Evolutionary conservation across 495 filamentous ascomycete species (phyloP).

Genomic region (Tuber calosporum): DNA sequence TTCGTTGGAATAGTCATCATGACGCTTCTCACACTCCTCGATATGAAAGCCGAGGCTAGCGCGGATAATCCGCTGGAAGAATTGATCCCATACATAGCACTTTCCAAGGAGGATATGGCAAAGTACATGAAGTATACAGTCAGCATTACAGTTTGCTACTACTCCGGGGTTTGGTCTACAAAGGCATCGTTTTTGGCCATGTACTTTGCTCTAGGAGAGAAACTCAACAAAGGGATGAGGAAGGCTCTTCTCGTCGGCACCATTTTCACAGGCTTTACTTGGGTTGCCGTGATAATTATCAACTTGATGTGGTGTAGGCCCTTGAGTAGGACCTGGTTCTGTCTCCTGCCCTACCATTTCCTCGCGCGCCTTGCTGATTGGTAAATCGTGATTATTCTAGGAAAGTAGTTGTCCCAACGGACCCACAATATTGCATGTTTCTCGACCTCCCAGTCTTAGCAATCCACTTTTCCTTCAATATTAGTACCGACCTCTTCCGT

Average conservation of each 20-base stretch:
- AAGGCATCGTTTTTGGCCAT: background rate
- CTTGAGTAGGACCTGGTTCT: constrained; percentile 2
- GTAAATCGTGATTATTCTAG: background rate
- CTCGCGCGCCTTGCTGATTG: background rate
- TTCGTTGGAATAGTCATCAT: background rate
- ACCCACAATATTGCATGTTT: background rate
- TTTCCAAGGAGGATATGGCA: background rate
- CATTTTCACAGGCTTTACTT: background rate
- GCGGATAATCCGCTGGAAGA: background rate
- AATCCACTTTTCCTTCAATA: background rate
- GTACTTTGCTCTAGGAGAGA: background rate
- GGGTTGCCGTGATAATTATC: background rate
- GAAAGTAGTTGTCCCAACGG: background rate
- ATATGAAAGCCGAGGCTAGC: background rate
- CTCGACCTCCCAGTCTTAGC: background rate
- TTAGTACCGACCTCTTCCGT: constrained; percentile 1
- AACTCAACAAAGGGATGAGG: background rate
- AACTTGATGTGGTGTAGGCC: constrained; percentile 4
- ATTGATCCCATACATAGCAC: background rate
- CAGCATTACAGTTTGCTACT: background rate
- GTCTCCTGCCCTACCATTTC: background rate
- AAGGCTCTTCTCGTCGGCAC: background rate
- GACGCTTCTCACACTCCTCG: background rate
- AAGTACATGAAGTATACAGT: constrained; percentile 2
- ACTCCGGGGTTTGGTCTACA: background rate